Evolutionary conservation across 2,329 filamentous ascomycete species (phyloP).

Genomic region (Cordyceps javanica): DNA sequence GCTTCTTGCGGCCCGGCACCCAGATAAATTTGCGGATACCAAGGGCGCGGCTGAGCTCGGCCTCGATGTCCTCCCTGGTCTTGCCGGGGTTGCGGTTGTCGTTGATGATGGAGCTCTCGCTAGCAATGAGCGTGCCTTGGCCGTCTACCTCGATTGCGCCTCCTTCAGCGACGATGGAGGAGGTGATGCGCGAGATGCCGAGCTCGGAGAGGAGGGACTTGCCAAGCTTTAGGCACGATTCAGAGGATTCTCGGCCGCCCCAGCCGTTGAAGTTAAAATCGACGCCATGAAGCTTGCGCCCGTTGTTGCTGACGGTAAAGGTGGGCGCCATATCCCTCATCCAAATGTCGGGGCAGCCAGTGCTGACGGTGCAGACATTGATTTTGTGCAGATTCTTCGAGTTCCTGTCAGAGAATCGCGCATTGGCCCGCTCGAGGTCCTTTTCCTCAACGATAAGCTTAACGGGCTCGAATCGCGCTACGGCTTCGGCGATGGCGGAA

Average conservation of each 20-base stretch:
- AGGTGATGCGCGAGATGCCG: neutral
- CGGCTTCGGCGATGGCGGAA: slow-evolving; percentile 1
- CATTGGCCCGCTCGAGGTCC: neutral
- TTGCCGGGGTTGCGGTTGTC: slow-evolving; percentile 13
- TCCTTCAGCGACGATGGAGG: slow-evolving; percentile 9
- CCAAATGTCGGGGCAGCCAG: slow-evolving; percentile 7
- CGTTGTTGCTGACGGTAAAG: neutral
- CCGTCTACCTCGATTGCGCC: slow-evolving; percentile 14
- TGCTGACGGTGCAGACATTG: neutral
- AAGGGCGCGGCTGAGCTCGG: slow-evolving; percentile 7
- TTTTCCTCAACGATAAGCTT: neutral
- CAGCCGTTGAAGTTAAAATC: slow-evolving; percentile 13
- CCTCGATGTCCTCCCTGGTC: slow-evolving; percentile 2
- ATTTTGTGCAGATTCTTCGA: neutral
- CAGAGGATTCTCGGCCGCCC: neutral
- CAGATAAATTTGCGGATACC: slow-evolving; percentile 12
- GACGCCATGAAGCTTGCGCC: neutral
- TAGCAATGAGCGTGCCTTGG: slow-evolving; percentile 10
- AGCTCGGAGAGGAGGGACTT: neutral
- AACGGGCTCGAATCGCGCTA: slow-evolving; percentile 1
- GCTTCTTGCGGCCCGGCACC: slow-evolving; percentile 6
- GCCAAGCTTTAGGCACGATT: neutral
- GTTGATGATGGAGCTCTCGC: slow-evolving; percentile 13
- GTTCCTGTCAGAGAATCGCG: neutral
- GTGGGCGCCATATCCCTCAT: slow-evolving; percentile 12